Base-by-base conservation (phyloP, 352 stramenopile genomes). In the Phytophthora pisi region DNA sequence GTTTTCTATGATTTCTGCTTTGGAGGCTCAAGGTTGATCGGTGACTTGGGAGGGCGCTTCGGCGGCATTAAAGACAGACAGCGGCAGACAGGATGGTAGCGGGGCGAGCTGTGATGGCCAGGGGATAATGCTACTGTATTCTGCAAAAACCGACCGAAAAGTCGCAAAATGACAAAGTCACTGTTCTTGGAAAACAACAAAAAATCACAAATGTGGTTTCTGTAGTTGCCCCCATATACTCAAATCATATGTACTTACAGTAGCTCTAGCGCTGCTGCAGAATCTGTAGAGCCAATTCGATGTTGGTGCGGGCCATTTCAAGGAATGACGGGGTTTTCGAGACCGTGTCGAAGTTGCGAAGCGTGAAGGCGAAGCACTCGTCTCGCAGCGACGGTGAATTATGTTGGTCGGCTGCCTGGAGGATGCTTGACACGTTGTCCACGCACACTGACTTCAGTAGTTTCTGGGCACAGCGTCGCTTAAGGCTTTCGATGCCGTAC, bases 211-310 rank as follows among this genome's bases (percentile, higher is more conserved):
- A 31, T 31, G 28, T 31, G 28, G 28, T 31, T 31, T 31, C 28
- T 31, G 36, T 16, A 42, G 13, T 42, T 42, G 10, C 13, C 13
- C 15, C 36, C 20, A 20, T 20, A 42, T n/a, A 42, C 68, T 60
- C 24, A 26, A 56, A n/a, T 15, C 23, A 28, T 47, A 45, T n/a
- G 36, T 40, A 36, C 10, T 36, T 20, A 16, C 34, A 55, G 52
- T 18, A 49, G 28, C 28, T 11, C 51, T 66, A 95, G 58, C 86
- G 86, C 10, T 87, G 84, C 74, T 95, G 91, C 49, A 99, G 80
- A 54, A 99, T 92, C 74, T 99, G 96, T 77, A 99, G 98, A 8
- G 98, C 96, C 13, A 99, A 84, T 51, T 99, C 97, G 42, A 99
- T 97, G 77, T 99, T 99, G 53, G 81, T 98, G 42, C 97, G 79